These are phyloP conservation scores for Phytophthora foliorum DNA, from an alignment of 352 stramenopile species.

Conservation along the genomic window DNA sequence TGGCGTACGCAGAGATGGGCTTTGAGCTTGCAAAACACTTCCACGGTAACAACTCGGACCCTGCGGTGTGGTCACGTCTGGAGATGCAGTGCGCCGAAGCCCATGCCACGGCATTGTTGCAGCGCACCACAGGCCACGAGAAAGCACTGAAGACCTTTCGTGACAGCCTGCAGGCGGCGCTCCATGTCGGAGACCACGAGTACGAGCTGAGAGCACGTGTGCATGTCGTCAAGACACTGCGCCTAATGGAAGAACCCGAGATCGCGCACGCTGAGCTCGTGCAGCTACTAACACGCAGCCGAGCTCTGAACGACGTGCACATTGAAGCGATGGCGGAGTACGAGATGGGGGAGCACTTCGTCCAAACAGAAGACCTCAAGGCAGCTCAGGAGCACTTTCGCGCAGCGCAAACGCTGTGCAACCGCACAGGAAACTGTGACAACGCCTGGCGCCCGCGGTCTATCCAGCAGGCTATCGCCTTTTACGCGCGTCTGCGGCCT, in stretches of 20 bases:
- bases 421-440: constrained; percentile 52
- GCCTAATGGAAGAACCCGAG: constrained; percentile 48
- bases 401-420: constrained; percentile 50
- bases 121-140: constrained; percentile 42
- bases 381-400: constrained; percentile 52
- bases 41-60: constrained; percentile 10
- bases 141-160: constrained; percentile 61
- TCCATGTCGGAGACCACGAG: constrained; percentile 43
- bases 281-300: constrained; percentile 50
- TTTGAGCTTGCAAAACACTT: constrained; percentile 54
- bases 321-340: constrained; percentile 64
- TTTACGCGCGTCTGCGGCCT: constrained; percentile 54
- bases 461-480: constrained; percentile 61
- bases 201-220: constrained; percentile 59
- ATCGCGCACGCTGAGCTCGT: constrained; percentile 52
- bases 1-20: constrained; percentile 55
- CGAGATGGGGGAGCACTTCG: constrained; percentile 56
- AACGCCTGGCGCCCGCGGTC: constrained; percentile 50
- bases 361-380: constrained; percentile 48
- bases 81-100: constrained; percentile 61
- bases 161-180: constrained; percentile 50
- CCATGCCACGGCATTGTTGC: constrained; percentile 46
- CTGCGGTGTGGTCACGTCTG: constrained; percentile 29
- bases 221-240: constrained; percentile 46
- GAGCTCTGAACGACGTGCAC: constrained; percentile 40